Conservation (phyloP, 2,329 filamentous ascomycete genomes). For the Fonsecaea pugnacius region DNA sequence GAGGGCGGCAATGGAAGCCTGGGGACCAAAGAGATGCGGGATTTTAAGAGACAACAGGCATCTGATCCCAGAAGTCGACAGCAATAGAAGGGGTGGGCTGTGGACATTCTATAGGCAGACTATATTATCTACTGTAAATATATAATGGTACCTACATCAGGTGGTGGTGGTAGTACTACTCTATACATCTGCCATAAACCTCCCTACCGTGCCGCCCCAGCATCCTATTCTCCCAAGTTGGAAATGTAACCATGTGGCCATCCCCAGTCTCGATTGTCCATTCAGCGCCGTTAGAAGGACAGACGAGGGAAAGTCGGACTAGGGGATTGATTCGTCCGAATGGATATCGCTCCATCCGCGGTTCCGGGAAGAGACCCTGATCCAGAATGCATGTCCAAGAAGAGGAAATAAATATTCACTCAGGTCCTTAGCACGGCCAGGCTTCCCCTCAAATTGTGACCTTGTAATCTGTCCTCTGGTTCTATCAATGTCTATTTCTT, state of each 20-base stretch:
- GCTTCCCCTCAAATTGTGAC: not conserved
- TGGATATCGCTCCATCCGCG: slow-evolving; percentile 10
- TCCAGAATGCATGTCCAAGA: not conserved
- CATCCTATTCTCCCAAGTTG: no score
- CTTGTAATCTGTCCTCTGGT: not conserved
- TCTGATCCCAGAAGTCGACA: slow-evolving; percentile 76
- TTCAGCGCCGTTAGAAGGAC: not conserved
- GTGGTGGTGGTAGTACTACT: not conserved
- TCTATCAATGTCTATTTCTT: not conserved
- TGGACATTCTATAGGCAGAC: not conserved
- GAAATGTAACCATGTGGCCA: not conserved
- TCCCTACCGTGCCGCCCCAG: no score
- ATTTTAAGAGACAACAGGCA: slow-evolving; percentile 79
- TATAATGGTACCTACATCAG: not conserved
- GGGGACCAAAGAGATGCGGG: slow-evolving; percentile 88
- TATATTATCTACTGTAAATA: not conserved
- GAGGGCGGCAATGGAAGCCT: slow-evolving; percentile 88
- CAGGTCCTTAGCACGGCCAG: not conserved
- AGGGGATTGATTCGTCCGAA: slow-evolving; percentile 13
- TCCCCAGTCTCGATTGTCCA: not conserved
- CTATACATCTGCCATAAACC: not conserved
- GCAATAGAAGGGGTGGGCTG: slow-evolving; percentile 30
- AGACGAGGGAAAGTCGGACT: not conserved
- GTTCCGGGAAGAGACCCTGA: slow-evolving; percentile 11
- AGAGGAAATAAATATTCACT: slow-evolving; percentile 5